Evolutionary conservation across 164 flowering plant species (phyloP).

Genomic region (Sedum album): DNA sequence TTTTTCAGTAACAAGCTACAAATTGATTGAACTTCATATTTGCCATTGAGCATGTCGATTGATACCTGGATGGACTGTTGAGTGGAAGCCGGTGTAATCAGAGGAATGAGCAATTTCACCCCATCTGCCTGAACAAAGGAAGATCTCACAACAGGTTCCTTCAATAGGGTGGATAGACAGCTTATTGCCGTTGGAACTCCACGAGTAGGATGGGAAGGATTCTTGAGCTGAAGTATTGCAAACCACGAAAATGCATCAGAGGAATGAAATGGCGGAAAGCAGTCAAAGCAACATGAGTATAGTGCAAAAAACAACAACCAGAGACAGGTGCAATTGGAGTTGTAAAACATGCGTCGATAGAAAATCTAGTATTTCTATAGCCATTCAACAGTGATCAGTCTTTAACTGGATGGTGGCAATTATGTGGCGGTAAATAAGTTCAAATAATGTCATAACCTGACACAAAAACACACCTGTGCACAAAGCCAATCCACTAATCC

Average conservation of each 20-base stretch:
- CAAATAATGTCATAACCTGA: not conserved
- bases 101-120: constrained; percentile 76
- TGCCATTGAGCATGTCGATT: not conserved
- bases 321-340: no score
- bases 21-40: not conserved
- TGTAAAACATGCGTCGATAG: no score
- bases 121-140: constrained; percentile 91
- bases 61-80: constrained; percentile 93
- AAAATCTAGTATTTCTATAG: not conserved
- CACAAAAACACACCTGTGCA: constrained; percentile 49
- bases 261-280: not conserved
- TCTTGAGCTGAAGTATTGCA: constrained; percentile 49
- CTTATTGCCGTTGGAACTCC: constrained; percentile 61
- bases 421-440: not conserved
- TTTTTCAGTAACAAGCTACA: not conserved
- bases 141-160: constrained; percentile 79
- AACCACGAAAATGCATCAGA: not conserved
- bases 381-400: not conserved
- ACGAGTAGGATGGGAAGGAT: constrained; percentile 77
- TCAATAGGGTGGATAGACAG: constrained; percentile 73
- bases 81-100: constrained; percentile 85
- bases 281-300: not conserved
- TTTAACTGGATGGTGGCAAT: not conserved
- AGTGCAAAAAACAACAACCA: not conserved
- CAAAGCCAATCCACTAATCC: constrained; percentile 66